Base-by-base conservation (phyloP, 192 early-diverging fungal species). In the Coemansia sp. region DNA sequence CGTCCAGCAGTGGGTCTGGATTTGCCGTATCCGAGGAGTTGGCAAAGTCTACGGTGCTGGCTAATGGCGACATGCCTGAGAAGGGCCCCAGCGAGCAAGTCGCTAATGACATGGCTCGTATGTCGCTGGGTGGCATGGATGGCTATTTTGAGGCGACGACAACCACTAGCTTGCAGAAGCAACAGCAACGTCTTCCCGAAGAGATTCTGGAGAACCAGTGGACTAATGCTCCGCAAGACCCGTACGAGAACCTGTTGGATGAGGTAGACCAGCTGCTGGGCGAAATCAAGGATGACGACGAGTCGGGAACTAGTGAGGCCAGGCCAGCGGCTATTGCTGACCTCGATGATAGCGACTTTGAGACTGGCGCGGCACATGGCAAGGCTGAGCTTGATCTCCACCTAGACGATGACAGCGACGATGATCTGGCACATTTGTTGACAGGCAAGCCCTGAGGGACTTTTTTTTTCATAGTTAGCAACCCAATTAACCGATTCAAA, bases 201-300 rank as follows among this genome's bases (percentile, higher is more conserved):
- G 42, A 59, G 31, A 13, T 38, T 23, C 18, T 11, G 4, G 20
- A 43, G 26, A 34, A 35, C 2, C 37, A 50, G 28, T 67, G 67
- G 66, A 48, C n/a, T 13, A 77, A 77, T 71, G 75, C 72, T 21
- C 80, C 75, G 10, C 62, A 57, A 28, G 75, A 74, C 16, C 76
- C 80, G 35, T 83, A 83, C 20, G 80, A 83, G 71, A 72, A 77
- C 38, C 55, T 83, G 26, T 62, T 83, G 3, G 76, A 83, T n/a
- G 80, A 83, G 62, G 80, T 77, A 9, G 80, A 83, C 48, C 75
- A 83, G 69, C 68, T 83, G 13, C 62, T 83, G 21, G 76, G 72
- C 16, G 71, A 77, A 55, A 76, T 83, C 45, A 71, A 70, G 28
- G 71, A 74, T 11, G 69, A 82, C 4, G 74, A 75, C 48, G 79